Conservation (phyloP, 306 rosid genomes). For the peach (Prunus persica) region DNA sequence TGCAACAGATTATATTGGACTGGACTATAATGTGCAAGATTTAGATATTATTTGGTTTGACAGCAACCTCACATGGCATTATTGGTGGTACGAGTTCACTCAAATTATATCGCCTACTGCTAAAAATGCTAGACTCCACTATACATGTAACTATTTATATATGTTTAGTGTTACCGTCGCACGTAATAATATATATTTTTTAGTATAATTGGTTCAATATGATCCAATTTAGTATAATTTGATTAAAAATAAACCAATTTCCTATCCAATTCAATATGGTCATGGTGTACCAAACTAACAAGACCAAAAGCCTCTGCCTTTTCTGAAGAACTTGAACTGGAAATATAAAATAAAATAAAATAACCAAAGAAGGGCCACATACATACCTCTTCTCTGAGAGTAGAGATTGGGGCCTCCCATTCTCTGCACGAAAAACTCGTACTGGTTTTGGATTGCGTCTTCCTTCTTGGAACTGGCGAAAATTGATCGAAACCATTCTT, state of each 20-base stretch:
- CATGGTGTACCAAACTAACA: too few species aligned
- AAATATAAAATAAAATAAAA: neutral
- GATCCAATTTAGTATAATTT: too few species aligned
- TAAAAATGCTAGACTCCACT: too few species aligned
- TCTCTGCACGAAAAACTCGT: constrained; percentile 81
- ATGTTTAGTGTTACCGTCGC: too few species aligned
- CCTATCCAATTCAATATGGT: too few species aligned
- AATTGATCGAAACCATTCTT: constrained; percentile 79
- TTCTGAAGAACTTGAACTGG: too few species aligned
- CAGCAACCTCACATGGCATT: neutral
- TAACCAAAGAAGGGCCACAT: neutral
- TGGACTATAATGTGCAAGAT: neutral
- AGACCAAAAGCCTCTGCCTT: too few species aligned
- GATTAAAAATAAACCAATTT: too few species aligned
- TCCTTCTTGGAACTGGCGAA: constrained; percentile 65
- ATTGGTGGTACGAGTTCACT: neutral
- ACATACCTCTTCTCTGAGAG: constrained; percentile 76
- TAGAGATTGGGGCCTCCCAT: constrained; percentile 85
- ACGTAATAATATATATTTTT: neutral
- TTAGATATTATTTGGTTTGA: neutral
- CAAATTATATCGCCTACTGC: neutral
- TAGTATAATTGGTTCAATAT: too few species aligned
- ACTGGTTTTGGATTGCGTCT: constrained; percentile 76
- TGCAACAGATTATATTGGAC: neutral
- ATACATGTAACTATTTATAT: too few species aligned